phyloP scores from a whole-genome alignment of 106 monocot genomes.

The Dioscorea dumetorum region DNA sequence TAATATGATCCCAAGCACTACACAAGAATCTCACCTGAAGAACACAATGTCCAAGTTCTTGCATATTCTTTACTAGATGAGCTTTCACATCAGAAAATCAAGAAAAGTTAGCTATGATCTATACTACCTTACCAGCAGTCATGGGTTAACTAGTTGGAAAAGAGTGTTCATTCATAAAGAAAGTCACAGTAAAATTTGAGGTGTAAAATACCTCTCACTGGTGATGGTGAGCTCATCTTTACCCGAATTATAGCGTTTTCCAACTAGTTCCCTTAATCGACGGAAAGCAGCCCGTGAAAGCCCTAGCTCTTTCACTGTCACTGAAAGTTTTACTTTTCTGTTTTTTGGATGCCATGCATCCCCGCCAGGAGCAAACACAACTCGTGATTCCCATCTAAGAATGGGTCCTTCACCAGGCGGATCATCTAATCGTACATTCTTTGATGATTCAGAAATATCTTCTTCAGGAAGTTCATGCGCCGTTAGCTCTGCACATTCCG shows the following conservation, averaged over 20 bases:
- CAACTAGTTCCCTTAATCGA: constrained; percentile 74
- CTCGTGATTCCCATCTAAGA: constrained; percentile 85
- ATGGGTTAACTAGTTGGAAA: too few relatives aligned
- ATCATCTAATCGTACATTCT: constrained; percentile 49
- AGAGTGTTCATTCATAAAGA: too few relatives aligned
- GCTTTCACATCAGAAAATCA: too few relatives aligned
- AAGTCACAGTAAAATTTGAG: background rate
- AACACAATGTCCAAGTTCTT: too few relatives aligned
- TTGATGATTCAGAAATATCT: constrained; percentile 23
- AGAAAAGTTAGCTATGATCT: too few relatives aligned
- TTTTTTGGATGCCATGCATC: constrained; percentile 95
- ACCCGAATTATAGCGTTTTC: constrained; percentile 84
- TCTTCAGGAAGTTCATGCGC: constrained; percentile 38
- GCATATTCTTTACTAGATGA: too few relatives aligned
- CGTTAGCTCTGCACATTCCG: constrained; percentile 63
- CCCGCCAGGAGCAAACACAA: constrained; percentile 85
- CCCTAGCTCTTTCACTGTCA: constrained; percentile 85
- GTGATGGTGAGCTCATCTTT: constrained; percentile 95
- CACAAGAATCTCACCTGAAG: too few relatives aligned
- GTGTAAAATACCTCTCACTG: constrained; percentile 77
- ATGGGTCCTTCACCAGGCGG: constrained; percentile 94
- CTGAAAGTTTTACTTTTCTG: constrained; percentile 82
- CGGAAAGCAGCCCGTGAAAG: constrained; percentile 62
- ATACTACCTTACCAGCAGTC: too few relatives aligned
- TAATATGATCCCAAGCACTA: too few relatives aligned